A percentile compares a stretch with the other conserved stretches of the same genome.
Evolutionary conservation across 768 basidiomycete species (phyloP).

Genomic region (Ephemerocybe angulata): DNA sequence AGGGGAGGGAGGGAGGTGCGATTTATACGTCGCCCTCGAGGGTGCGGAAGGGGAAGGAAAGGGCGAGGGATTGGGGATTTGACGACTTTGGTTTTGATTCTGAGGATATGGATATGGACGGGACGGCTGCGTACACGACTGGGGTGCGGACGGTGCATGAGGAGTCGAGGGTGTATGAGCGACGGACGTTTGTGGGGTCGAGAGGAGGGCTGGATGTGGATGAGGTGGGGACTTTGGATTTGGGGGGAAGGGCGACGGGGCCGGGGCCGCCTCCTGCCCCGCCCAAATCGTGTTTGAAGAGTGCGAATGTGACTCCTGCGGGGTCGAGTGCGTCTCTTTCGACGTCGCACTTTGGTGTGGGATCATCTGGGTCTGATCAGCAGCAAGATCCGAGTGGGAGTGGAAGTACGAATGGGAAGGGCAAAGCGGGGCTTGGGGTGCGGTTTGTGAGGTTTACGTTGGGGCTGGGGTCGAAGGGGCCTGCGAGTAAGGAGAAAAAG

Average conservation of each 20-base stretch:
- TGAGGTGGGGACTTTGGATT: too few species aligned
- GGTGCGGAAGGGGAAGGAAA: slow-evolving; percentile 1
- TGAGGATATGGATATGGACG: too few species aligned
- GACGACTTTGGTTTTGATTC: not conserved
- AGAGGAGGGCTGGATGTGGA: too few species aligned
- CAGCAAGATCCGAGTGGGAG: not conserved
- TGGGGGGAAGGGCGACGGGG: not conserved
- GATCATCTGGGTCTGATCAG: too few species aligned
- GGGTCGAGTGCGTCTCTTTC: not conserved
- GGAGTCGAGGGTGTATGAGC: too few species aligned
- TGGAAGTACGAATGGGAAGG: too few species aligned
- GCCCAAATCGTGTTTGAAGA: not conserved
- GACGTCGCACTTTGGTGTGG: not conserved
- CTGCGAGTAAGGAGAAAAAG: slow-evolving; percentile 6
- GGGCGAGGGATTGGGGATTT: not conserved
- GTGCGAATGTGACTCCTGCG: not conserved
- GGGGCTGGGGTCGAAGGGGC: not conserved
- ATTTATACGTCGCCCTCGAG: not conserved
- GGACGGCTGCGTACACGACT: too few species aligned
- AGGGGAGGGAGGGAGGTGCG: not conserved
- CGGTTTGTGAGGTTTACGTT: slow-evolving; percentile 1
- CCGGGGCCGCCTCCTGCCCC: not conserved
- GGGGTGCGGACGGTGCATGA: too few species aligned
- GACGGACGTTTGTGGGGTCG: not conserved
- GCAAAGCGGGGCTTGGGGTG: not conserved